Evolutionary conservation across 345 rosid species (phyloP).

Genomic region (Populus nigra): DNA sequence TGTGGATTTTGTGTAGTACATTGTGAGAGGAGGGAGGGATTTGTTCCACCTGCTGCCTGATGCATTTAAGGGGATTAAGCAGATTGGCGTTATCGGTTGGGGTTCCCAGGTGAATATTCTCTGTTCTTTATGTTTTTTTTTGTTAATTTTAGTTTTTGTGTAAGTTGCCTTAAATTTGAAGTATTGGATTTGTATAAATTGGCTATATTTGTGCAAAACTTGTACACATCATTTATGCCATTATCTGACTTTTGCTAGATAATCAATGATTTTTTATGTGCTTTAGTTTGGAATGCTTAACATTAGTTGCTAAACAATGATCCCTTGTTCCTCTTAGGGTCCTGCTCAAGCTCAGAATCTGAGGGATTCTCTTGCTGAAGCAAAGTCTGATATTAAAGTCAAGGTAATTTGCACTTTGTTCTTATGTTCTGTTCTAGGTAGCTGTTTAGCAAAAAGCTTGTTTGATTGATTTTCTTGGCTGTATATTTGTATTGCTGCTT

Average conservation of each 20-base stretch:
- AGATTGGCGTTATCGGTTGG: slow-evolving; percentile 95
- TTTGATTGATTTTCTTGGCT: not conserved
- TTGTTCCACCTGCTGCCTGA: slow-evolving; percentile 77
- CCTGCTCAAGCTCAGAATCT: slow-evolving; percentile 98
- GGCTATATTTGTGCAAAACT: not conserved
- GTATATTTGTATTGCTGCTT: not conserved
- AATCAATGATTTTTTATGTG: not conserved
- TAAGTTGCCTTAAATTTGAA: not conserved
- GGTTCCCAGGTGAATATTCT: slow-evolving; percentile 68
- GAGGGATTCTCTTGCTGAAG: slow-evolving; percentile 89
- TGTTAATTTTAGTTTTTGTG: not conserved
- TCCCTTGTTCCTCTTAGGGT: slow-evolving; percentile 31
- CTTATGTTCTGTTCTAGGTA: not conserved
- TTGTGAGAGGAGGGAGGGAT: slow-evolving; percentile 96
- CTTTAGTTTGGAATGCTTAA: not conserved
- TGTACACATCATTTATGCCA: not conserved
- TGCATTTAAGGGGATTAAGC: slow-evolving; percentile 84
- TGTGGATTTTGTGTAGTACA: slow-evolving; percentile 43
- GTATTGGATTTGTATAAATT: not conserved
- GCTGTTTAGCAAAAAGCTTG: not conserved
- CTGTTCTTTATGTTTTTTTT: not conserved
- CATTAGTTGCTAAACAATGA: not conserved
- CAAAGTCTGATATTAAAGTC: slow-evolving; percentile 71
- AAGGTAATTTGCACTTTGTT: slow-evolving; percentile 46
- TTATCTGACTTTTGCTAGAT: not conserved